These are phyloP conservation scores for Tricholoma sp. DNA, from an alignment of 768 basidiomycete species.

Conservation along the genomic window DNA sequence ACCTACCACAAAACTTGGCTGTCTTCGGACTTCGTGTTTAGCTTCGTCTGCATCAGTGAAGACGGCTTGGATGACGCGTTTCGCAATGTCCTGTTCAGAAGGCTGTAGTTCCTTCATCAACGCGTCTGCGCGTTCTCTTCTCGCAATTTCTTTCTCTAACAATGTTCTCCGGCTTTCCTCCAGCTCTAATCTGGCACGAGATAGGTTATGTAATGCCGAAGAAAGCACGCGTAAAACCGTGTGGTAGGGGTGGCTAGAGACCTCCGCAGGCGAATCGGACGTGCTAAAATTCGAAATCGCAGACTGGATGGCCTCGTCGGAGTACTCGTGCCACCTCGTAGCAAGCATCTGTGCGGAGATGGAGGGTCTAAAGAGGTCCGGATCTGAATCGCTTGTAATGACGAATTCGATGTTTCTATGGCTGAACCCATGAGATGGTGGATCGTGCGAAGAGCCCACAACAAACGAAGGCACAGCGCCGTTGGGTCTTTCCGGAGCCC, in stretches of 20 bases:
- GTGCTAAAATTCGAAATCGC: conserved; percentile 47
- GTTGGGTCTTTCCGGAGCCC: conserved; percentile 25
- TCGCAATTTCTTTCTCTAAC: conserved; percentile 54
- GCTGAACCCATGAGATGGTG: conserved; percentile 9
- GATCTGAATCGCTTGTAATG: conserved; percentile 30
- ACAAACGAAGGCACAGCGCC: conserved; percentile 34
- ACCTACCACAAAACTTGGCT: conserved; percentile 57
- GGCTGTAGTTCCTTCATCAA: conserved; percentile 52
- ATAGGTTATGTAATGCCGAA: conserved; percentile 54
- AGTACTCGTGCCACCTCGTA: conserved; percentile 73
- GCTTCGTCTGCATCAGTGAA: conserved; percentile 51
- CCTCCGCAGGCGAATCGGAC: conserved; percentile 42
- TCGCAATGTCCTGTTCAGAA: conserved; percentile 64
- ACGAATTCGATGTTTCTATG: conserved; percentile 25
- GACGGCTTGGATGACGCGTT: conserved; percentile 60
- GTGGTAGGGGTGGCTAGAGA: conserved; percentile 55
- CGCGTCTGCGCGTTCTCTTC: conserved; percentile 46
- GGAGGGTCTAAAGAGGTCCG: conserved; percentile 24
- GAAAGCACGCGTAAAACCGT: conserved; percentile 66
- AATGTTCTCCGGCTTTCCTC: conserved; percentile 52
- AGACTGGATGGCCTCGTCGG: conserved; percentile 68
- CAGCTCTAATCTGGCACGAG: conserved; percentile 54
- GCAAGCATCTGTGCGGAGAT: conserved; percentile 48
- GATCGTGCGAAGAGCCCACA: conserved; percentile 34
- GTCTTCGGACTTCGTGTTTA: conserved; percentile 45